Percentiles rank a stretch among this genome's conserved stretches.
Conservation (phyloP, 345 rosid genomes). For the Arabis hirsuta region DNA sequence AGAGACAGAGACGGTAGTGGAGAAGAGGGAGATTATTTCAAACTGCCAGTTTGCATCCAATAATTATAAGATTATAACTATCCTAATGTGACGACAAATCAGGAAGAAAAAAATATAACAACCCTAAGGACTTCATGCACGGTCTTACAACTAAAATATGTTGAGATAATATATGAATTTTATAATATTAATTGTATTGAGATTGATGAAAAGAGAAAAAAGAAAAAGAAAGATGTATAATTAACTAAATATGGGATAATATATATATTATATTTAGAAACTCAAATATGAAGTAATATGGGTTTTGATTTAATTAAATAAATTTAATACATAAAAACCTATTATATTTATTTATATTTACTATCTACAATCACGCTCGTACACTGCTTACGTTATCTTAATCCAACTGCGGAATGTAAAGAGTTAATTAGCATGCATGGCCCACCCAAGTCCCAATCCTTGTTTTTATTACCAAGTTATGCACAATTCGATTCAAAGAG, state of each 20-base stretch:
- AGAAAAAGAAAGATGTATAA: too few species aligned
- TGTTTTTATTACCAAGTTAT: not conserved
- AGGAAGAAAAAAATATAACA: not conserved
- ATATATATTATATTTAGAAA: too few species aligned
- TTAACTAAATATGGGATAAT: too few species aligned
- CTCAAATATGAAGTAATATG: too few species aligned
- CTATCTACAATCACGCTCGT: too few species aligned
- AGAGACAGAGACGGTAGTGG: conserved; percentile 33
- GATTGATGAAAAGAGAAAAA: too few species aligned
- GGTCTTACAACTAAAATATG: not conserved
- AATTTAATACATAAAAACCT: too few species aligned
- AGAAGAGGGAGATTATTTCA: conserved; percentile 22
- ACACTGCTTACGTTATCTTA: conserved; percentile 22
- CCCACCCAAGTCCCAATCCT: not conserved
- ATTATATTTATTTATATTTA: too few species aligned
- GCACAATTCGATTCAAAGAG: conserved; percentile 9
- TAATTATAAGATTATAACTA: conserved; percentile 14
- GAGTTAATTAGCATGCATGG: not conserved
- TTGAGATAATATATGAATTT: too few species aligned
- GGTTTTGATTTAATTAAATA: too few species aligned
- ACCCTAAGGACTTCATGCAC: conserved; percentile 36
- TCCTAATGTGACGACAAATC: conserved; percentile 20
- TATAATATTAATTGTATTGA: too few species aligned
- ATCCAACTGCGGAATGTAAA: not conserved
- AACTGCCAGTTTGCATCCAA: conserved; percentile 39